phyloP scores from a whole-genome alignment of 2,329 filamentous ascomycete genomes.

The Cordyceps farinosa region DNA sequence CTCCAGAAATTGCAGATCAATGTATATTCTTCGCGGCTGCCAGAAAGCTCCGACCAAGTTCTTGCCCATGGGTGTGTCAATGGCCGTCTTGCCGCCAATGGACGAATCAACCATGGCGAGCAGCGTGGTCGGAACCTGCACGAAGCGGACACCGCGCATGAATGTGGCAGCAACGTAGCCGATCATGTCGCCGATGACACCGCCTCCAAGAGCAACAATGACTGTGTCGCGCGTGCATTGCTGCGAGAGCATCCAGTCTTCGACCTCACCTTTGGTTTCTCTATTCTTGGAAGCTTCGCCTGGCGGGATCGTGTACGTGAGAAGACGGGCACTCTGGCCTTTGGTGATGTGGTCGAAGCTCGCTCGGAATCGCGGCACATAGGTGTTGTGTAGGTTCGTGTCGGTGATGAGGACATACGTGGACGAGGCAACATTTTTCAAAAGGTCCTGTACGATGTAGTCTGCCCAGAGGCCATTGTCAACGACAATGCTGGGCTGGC shows the following conservation, averaged over 20 bases:
- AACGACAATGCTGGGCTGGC: conserved; percentile 85
- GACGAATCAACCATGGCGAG: conserved; percentile 98
- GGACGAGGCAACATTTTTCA: conserved; percentile 73
- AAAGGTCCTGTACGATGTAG: conserved; percentile 77
- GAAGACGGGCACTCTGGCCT: conserved; percentile 56
- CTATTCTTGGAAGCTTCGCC: conserved; percentile 93
- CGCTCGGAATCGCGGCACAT: conserved; percentile 70
- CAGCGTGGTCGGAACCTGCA: conserved; percentile 92
- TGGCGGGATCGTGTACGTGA: conserved; percentile 82
- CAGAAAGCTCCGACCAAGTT: conserved; percentile 95
- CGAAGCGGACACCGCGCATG: conserved; percentile 94
- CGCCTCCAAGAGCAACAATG: conserved; percentile 89
- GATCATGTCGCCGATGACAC: conserved; percentile 97
- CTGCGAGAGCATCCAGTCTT: conserved; percentile 93
- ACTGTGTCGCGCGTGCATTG: conserved; percentile 94
- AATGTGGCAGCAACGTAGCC: conserved; percentile 97
- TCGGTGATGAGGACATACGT: conserved; percentile 97
- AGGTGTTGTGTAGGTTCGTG: conserved; percentile 79
- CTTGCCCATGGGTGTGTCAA: conserved; percentile 93
- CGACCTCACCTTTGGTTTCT: conserved; percentile 89
- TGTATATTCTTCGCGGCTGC: conserved; percentile 92
- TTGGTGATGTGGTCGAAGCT: conserved; percentile 31
- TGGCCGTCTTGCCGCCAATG: conserved; percentile 97
- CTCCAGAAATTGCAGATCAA: conserved; percentile 87
- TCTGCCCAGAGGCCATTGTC: conserved; percentile 86